phyloP scores from a whole-genome alignment of 352 stramenopile species.

The Globisporangium parvum region DNA sequence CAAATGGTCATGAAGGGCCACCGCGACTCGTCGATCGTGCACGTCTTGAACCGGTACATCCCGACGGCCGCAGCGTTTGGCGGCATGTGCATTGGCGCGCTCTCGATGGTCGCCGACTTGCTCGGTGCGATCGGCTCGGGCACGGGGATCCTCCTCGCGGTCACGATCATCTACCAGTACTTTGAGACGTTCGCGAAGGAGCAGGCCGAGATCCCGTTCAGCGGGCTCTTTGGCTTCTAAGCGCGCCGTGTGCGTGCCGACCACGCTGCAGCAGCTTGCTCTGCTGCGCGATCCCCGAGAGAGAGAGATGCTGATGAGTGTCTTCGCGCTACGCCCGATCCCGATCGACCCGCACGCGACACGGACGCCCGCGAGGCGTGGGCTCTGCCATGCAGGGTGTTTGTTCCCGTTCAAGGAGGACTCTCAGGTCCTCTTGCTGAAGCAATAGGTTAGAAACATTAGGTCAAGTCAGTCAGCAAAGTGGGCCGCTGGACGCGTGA shows the following conservation, averaged over 20 bases:
- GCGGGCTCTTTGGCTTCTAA: slow-evolving; percentile 84
- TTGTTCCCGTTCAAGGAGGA: slow-evolving; percentile 85
- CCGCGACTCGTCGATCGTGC: slow-evolving; percentile 95
- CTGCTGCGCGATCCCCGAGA: no score
- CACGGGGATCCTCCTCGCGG: slow-evolving; percentile 97
- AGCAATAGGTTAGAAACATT: slow-evolving; percentile 62
- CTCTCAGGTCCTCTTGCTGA: slow-evolving; percentile 85
- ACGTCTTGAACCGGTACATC: slow-evolving; percentile 99
- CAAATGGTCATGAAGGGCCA: slow-evolving; percentile 99
- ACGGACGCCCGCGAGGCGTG: not conserved
- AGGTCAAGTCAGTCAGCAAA: slow-evolving; percentile 55
- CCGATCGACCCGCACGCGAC: not conserved
- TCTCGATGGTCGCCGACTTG: slow-evolving; percentile 98
- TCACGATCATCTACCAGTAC: slow-evolving; percentile 99
- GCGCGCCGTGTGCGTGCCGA: no score
- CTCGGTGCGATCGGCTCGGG: slow-evolving; percentile 98
- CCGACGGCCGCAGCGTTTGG: slow-evolving; percentile 97
- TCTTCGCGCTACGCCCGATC: not conserved
- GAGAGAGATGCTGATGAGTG: no score
- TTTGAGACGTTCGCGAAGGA: slow-evolving; percentile 98
- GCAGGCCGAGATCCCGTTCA: slow-evolving; percentile 77
- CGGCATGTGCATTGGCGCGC: slow-evolving; percentile 99
- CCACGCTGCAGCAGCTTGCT: no score
- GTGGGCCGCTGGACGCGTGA: slow-evolving; percentile 35
- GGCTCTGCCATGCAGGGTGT: slow-evolving; percentile 42